A percentile compares a stretch with the other conserved stretches of the same genome.
These are phyloP conservation scores for Amniculicola lignicola DNA, from an alignment of 495 filamentous ascomycete species.

Conservation along the genomic window DNA sequence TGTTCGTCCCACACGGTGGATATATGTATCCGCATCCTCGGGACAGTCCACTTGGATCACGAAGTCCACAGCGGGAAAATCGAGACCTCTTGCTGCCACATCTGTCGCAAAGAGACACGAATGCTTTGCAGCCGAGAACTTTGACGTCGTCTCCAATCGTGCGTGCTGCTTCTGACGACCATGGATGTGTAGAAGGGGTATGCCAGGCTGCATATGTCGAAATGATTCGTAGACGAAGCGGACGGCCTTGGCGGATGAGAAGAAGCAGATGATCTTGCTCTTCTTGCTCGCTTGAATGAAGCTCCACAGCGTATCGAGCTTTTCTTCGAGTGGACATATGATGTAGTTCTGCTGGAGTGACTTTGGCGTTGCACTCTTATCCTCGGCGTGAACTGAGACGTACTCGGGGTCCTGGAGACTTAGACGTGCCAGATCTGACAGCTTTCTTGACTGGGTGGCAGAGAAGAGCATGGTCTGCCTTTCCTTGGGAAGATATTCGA, in stretches of 20 bases:
- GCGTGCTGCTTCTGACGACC: slow-evolving; percentile 90
- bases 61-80: slow-evolving; percentile 97
- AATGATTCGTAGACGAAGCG: slow-evolving; percentile 92
- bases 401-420: slow-evolving; percentile 91
- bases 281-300: slow-evolving; percentile 88
- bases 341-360: slow-evolving; percentile 89
- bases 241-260: slow-evolving; percentile 94
- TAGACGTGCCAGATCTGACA: slow-evolving; percentile 85
- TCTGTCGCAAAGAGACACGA: slow-evolving; percentile 93
- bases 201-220: slow-evolving; percentile 89
- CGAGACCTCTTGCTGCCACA: slow-evolving; percentile 86
- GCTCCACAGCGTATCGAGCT: slow-evolving; percentile 85
- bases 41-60: slow-evolving; percentile 93
- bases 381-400: slow-evolving; percentile 84
- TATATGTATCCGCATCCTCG: slow-evolving; percentile 95
- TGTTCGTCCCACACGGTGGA: slow-evolving; percentile 92
- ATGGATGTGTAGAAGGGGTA: slow-evolving; percentile 91
- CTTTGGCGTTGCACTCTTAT: slow-evolving; percentile 74
- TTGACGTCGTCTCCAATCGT: slow-evolving; percentile 77
- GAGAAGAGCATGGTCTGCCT: slow-evolving; percentile 94
- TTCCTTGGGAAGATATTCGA: slow-evolving; percentile 82
- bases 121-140: slow-evolving; percentile 73
- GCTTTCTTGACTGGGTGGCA: slow-evolving; percentile 91
- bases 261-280: slow-evolving; percentile 87
- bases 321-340: slow-evolving; percentile 75